These are phyloP conservation scores for Phaeotremella fagi DNA, from an alignment of 768 basidiomycete species.

Conservation along the genomic window DNA sequence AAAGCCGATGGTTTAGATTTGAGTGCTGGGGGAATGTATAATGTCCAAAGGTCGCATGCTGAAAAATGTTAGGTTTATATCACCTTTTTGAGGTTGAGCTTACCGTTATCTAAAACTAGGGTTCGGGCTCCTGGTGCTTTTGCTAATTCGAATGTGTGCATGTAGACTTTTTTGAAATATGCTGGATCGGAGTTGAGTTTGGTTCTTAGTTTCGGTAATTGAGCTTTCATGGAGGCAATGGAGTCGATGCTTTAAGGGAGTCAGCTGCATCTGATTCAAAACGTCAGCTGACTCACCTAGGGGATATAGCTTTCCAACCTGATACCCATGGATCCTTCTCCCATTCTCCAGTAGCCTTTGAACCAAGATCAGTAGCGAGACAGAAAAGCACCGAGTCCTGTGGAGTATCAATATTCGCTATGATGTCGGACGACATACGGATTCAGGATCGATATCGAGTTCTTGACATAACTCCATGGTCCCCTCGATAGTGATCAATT, in stretches of 20 bases:
- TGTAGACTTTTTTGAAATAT: constrained; percentile 49
- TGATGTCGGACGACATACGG: constrained; percentile 20
- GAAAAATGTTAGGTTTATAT: too few relatives aligned
- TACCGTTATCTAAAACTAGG: constrained; percentile 43
- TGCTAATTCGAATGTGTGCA: constrained; percentile 44
- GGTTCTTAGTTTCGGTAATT: constrained; percentile 37
- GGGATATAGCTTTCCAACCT: constrained; percentile 36
- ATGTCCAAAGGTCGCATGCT: constrained; percentile 47
- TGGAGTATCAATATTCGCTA: constrained; percentile 2
- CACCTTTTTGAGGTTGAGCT: too few relatives aligned
- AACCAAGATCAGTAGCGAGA: constrained; percentile 46
- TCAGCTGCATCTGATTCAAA: not conserved
- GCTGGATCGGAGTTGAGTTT: constrained; percentile 42
- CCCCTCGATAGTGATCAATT: constrained; percentile 46
- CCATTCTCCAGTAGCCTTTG: constrained; percentile 45
- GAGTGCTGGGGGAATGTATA: constrained; percentile 46
- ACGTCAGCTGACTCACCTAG: constrained; percentile 24
- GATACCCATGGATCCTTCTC: constrained; percentile 41
- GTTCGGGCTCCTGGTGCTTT: constrained; percentile 42
- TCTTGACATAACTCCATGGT: constrained; percentile 45
- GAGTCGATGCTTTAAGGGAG: constrained; percentile 42
- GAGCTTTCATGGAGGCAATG: constrained; percentile 34
- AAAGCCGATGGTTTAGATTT: constrained; percentile 41
- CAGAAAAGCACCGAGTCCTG: constrained; percentile 48
- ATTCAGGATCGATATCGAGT: constrained; percentile 44